A percentile compares a stretch with the other conserved stretches of the same genome.
Evolutionary conservation across 495 filamentous ascomycete species (phyloP).

Genomic region (Hypomontagnella monticulosa): DNA sequence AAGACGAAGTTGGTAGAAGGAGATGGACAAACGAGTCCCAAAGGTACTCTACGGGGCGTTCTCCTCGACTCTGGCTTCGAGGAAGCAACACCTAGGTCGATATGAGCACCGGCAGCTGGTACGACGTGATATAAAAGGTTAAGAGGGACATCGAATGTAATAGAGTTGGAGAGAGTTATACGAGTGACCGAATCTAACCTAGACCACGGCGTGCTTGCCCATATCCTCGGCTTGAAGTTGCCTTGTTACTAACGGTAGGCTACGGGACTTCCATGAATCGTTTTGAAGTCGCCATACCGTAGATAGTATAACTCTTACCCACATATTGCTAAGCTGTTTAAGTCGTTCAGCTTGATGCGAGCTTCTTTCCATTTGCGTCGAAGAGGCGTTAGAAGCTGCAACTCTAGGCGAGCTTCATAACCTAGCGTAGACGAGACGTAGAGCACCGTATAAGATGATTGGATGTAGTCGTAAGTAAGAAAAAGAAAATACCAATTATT

Average conservation of each 20-base stretch:
- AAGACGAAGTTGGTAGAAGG: too few relatives aligned
- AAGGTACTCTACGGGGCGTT: too few relatives aligned
- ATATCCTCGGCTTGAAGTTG: slow-evolving; percentile 7
- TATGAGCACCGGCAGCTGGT: too few relatives aligned
- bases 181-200: not conserved
- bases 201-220: not conserved
- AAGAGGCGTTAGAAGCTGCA: not conserved
- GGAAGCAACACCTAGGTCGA: too few relatives aligned
- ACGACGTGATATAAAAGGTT: not conserved
- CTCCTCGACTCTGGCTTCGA: too few relatives aligned
- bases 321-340: too few relatives aligned
- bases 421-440: not conserved
- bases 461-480: not conserved
- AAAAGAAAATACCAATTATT: not conserved
- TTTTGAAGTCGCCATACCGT: slow-evolving; percentile 5
- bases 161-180: not conserved
- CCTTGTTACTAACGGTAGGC: slow-evolving; percentile 15
- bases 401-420: not conserved
- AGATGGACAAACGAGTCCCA: too few relatives aligned
- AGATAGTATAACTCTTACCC: not conserved
- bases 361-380: too few relatives aligned
- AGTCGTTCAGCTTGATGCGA: too few relatives aligned
- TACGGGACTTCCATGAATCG: not conserved
- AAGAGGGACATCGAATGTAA: not conserved
- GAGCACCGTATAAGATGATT: not conserved